Percentiles rank a stretch among this genome's conserved stretches.
phyloP scores from a whole-genome alignment of 2,329 filamentous ascomycete genomes.

The Akanthomyces uredinophilus region DNA sequence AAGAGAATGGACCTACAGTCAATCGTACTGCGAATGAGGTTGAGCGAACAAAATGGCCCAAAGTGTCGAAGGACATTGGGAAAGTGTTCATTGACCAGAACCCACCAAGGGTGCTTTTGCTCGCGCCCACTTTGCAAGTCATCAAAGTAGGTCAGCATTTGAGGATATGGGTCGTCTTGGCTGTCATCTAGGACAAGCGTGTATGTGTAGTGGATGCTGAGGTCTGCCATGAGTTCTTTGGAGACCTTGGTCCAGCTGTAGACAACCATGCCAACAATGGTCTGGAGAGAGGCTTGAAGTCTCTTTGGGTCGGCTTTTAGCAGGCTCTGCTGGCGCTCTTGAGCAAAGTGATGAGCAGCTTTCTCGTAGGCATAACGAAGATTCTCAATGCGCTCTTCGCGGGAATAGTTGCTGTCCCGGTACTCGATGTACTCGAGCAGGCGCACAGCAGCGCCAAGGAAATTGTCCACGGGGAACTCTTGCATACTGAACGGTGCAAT shows the following conservation, averaged over 20 bases:
- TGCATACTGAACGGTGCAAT: not conserved
- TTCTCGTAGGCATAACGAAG: slow-evolving; percentile 17
- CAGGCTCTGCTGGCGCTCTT: slow-evolving; percentile 13
- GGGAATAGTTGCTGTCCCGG: slow-evolving; percentile 18
- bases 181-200: slow-evolving; percentile 20
- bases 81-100: slow-evolving; percentile 19
- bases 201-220: slow-evolving; percentile 21
- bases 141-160: slow-evolving; percentile 19
- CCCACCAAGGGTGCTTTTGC: slow-evolving; percentile 19
- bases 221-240: slow-evolving; percentile 19
- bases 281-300: slow-evolving; percentile 17
- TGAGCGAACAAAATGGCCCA: slow-evolving; percentile 18
- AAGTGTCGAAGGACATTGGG: slow-evolving; percentile 19
- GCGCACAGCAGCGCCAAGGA: slow-evolving; percentile 15
- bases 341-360: slow-evolving; percentile 19
- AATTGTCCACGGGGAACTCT: slow-evolving; percentile 12
- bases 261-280: slow-evolving; percentile 25
- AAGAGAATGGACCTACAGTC: slow-evolving; percentile 12
- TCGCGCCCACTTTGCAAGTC: slow-evolving; percentile 16
- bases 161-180: slow-evolving; percentile 14
- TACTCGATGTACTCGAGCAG: slow-evolving; percentile 19
- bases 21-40: slow-evolving; percentile 18
- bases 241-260: slow-evolving; percentile 24
- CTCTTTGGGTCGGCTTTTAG: slow-evolving; percentile 16
- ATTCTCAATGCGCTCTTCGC: slow-evolving; percentile 16